These are phyloP conservation scores for Phytophthora pseudosyringae DNA, from an alignment of 352 stramenopile species.

Conservation along the genomic window DNA sequence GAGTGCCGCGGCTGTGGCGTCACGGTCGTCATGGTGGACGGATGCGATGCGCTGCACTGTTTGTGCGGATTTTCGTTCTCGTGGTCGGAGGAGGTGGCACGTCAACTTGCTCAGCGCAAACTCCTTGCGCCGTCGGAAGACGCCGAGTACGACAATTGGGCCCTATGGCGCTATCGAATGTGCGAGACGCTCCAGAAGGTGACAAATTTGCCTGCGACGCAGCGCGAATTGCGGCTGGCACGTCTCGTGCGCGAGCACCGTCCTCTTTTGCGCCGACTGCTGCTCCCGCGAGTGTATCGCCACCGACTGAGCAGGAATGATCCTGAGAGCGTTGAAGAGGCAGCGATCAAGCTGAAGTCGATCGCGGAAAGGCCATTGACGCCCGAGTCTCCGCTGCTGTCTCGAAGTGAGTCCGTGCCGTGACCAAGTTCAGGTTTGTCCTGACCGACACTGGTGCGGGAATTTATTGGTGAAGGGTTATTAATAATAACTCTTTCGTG, in stretches of 20 bases:
- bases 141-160: conserved; percentile 38
- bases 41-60: conserved; percentile 58
- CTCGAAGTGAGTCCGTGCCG: conserved; percentile 21
- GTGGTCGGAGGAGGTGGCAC: conserved; percentile 54
- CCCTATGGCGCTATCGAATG: conserved; percentile 35
- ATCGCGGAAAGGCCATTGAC: conserved; percentile 4
- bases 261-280: conserved; percentile 31
- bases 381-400: conserved; percentile 8
- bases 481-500: too few species aligned
- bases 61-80: conserved; percentile 61
- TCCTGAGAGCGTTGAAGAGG: neutral
- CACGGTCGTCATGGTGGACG: conserved; percentile 70
- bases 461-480: too few species aligned
- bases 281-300: conserved; percentile 33
- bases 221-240: conserved; percentile 39
- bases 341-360: conserved; percentile 15
- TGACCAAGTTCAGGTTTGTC: neutral
- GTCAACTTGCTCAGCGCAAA: conserved; percentile 57
- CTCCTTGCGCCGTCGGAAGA: conserved; percentile 44
- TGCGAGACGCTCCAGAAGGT: conserved; percentile 35
- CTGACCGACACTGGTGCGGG: too few species aligned
- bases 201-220: conserved; percentile 32
- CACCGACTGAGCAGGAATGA: conserved; percentile 23
- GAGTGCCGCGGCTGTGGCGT: conserved; percentile 62
- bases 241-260: conserved; percentile 47